Evolutionary conservation across 495 filamentous ascomycete genomes (phyloP), one percentile per base, ranked within the genome.

Genomic region (Tuber melanosporum): DNA sequence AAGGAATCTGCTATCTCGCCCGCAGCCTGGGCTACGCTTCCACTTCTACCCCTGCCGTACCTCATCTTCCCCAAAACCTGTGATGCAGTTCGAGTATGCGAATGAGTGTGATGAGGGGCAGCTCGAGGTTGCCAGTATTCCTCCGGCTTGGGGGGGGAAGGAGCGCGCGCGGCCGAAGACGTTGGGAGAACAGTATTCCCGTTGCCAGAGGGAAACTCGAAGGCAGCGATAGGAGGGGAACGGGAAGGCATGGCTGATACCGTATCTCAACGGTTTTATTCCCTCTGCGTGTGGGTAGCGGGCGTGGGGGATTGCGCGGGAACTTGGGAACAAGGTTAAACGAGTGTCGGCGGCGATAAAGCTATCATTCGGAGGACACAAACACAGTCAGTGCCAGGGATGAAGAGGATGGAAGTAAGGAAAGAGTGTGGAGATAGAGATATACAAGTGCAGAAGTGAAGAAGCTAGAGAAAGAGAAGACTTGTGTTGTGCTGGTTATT

Each of bases 1-100:
- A 99, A 88, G 39, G 93, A 93, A 84, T 95, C 92, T 26, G 93
- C 94, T 78, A 99, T 88, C 84, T 99, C 96, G 5, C 80, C 79
- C 17, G 82, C 82, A 39, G 82, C 82, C 57, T 74, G 77, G 6
- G 57, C 57, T 14, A 77, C 76, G 26, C 82, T 84, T 42, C 79
- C 83, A 32, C 79, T 76, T 74, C 82, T 79, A 47, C 75, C 76
- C 62, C 80, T 75, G 32, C 81, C 81, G 76, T 80, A 80, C 76
- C 66, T 80, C 78, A 80, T 80, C 45, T 52, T 80, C 71, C 71
- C 78, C 22, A 80, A 74, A 26, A 80, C 77, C 62, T 79, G 74
- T 3, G 78, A 80, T 73, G 79, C 70, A 20, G 73, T 80, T 66
- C 71, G 71, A 32, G 78, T 76, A 70, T 80, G 73, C 32, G 36